These are phyloP conservation scores for Ophidiomyces ophidiicola DNA, from an alignment of 2,329 filamentous ascomycete genomes.

Conservation along the genomic window DNA sequence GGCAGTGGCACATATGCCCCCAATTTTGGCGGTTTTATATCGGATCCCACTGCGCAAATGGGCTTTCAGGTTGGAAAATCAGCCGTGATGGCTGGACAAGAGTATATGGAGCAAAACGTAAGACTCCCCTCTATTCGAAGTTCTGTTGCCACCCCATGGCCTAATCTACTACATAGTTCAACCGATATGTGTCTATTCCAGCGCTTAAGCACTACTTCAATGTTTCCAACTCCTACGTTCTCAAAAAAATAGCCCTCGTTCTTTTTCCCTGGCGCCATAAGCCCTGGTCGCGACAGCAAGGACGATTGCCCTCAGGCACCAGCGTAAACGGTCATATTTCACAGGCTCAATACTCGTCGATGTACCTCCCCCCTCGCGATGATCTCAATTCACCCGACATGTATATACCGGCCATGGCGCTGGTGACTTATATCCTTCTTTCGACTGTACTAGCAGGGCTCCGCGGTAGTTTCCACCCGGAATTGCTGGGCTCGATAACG, in stretches of 20 bases:
- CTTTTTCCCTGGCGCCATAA: constrained; percentile 96
- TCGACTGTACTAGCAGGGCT: constrained; percentile 83
- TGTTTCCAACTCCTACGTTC: constrained; percentile 92
- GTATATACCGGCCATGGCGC: constrained; percentile 97
- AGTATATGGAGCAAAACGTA: constrained; percentile 93
- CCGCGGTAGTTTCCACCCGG: constrained; percentile 82
- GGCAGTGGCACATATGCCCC: constrained; percentile 35
- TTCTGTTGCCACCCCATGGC: neutral
- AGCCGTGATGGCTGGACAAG: constrained; percentile 80
- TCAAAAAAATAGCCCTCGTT: constrained; percentile 84
- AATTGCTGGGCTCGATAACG: constrained; percentile 80
- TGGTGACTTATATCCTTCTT: constrained; percentile 93
- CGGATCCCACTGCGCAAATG: constrained; percentile 87
- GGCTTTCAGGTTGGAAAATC: constrained; percentile 88
- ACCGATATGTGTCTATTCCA: constrained; percentile 78
- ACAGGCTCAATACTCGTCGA: constrained; percentile 40
- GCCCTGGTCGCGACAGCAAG: constrained; percentile 88
- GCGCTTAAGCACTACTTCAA: constrained; percentile 99
- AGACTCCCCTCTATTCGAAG: constrained; percentile 21
- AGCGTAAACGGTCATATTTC: constrained; percentile 50
- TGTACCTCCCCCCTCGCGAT: constrained; percentile 80
- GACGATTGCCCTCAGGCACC: constrained; percentile 35
- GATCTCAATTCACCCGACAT: constrained; percentile 97
- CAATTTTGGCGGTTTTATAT: constrained; percentile 85
- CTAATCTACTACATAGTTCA: constrained; percentile 40